Evolutionary conservation across 2,329 filamentous ascomycete genomes (phyloP).

Genomic region (Nemania sp.): DNA sequence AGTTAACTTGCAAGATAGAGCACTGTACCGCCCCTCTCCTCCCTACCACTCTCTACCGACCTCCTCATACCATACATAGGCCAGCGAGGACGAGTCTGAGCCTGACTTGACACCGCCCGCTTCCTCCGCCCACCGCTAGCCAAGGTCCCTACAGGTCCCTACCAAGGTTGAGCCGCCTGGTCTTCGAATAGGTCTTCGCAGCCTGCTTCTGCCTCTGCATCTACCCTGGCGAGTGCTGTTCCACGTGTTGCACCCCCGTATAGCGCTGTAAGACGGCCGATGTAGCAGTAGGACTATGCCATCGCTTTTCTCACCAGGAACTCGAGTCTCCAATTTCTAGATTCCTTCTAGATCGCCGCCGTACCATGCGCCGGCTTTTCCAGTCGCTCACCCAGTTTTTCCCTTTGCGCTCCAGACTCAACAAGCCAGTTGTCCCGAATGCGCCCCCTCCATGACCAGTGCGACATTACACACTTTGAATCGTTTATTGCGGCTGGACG

Average conservation of each 20-base stretch:
- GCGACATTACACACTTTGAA: conserved; percentile 40
- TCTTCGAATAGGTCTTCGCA: conserved; percentile 30
- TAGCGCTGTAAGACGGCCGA: conserved; percentile 29
- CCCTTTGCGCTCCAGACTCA: conserved; percentile 32
- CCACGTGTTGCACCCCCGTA: conserved; percentile 36
- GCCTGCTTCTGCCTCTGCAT: conserved; percentile 36
- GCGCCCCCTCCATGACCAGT: conserved; percentile 45
- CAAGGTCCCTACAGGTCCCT: too few species aligned
- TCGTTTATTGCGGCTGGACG: conserved; percentile 44
- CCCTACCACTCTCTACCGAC: not conserved
- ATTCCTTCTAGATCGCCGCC: conserved; percentile 34
- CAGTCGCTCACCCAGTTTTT: conserved; percentile 39
- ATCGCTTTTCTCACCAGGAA: conserved; percentile 30
- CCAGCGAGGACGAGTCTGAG: conserved; percentile 27
- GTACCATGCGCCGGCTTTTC: conserved; percentile 45
- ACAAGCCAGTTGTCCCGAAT: conserved; percentile 40
- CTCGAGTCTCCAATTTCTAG: conserved; percentile 35
- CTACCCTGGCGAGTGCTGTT: conserved; percentile 34
- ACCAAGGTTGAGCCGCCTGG: conserved; percentile 18
- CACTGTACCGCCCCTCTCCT: conserved; percentile 20
- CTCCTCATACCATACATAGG: not conserved
- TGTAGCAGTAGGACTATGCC: conserved; percentile 25
- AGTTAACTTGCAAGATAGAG: conserved; percentile 27
- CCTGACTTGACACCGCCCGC: conserved; percentile 32
- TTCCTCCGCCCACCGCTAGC: conserved; percentile 21